A percentile compares a stretch with the other conserved stretches of the same genome.
Evolutionary conservation across 129 eudicot species (phyloP).

Genomic region (Arctium lappa): DNA sequence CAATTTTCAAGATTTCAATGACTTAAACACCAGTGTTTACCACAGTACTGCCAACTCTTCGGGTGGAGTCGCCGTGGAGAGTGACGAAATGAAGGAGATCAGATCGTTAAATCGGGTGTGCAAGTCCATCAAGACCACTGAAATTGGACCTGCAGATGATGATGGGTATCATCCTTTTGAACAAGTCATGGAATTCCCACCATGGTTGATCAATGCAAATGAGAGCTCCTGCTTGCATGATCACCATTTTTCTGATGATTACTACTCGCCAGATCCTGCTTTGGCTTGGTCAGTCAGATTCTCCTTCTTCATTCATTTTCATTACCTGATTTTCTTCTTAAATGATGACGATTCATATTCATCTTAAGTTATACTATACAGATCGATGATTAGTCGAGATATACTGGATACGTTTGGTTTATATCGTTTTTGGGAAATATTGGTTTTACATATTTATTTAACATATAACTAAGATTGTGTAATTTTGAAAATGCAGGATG

Average conservation of each 20-base stretch:
- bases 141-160: conserved; percentile 27
- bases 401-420: not conserved
- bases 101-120: too few relatives aligned
- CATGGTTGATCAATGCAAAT: conserved; percentile 53
- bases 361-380: not conserved
- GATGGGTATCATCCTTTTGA: conserved; percentile 35
- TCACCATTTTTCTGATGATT: conserved; percentile 34
- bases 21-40: conserved; percentile 43
- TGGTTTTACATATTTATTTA: not conserved
- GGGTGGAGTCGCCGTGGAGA: not conserved
- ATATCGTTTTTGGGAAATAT: not conserved
- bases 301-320: not conserved
- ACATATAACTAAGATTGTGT: not conserved
- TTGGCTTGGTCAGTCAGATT: conserved; percentile 70
- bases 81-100: too few relatives aligned
- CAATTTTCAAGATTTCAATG: conserved; percentile 66
- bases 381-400: not conserved
- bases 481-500: conserved; percentile 47
- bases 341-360: not conserved
- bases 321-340: not conserved
- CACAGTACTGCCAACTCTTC: not conserved
- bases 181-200: conserved; percentile 63
- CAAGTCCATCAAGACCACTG: not conserved
- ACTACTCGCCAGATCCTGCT: conserved; percentile 55
- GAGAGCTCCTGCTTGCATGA: conserved; percentile 35